These are phyloP conservation scores for Paulownia fortunei DNA, from an alignment of 257 asterid species.

Conservation along the genomic window DNA sequence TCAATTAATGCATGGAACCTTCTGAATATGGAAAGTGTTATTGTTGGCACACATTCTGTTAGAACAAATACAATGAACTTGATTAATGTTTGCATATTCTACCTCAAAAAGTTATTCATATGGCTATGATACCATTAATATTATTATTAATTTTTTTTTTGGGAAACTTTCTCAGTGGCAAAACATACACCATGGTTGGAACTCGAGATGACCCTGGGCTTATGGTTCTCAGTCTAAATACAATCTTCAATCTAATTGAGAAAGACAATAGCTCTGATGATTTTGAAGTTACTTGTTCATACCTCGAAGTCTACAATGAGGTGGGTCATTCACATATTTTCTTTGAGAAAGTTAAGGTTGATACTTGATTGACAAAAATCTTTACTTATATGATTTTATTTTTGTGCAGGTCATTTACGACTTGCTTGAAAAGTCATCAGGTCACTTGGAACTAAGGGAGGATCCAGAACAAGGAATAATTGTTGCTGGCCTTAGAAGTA, in stretches of 20 bases:
- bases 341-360: slow-evolving; percentile 10
- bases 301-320: slow-evolving; percentile 98
- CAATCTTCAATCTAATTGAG: slow-evolving; percentile 79
- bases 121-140: slow-evolving; percentile 18
- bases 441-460: slow-evolving; percentile 94
- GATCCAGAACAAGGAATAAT: slow-evolving; percentile 91
- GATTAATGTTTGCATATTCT: slow-evolving; percentile 19
- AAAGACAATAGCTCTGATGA: slow-evolving; percentile 68
- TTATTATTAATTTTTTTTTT: background rate
- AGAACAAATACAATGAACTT: slow-evolving; percentile 17
- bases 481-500: slow-evolving; percentile 92
- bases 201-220: slow-evolving; percentile 92
- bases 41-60: slow-evolving; percentile 5
- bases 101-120: background rate
- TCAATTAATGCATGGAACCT: background rate
- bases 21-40: slow-evolving; percentile 2
- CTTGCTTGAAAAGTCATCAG: slow-evolving; percentile 89
- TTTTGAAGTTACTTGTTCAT: slow-evolving; percentile 87
- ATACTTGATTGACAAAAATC: slow-evolving; percentile 13
- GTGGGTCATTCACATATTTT: slow-evolving; percentile 44
- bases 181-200: slow-evolving; percentile 97
- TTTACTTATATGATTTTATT: slow-evolving; percentile 30
- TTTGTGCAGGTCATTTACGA: slow-evolving; percentile 85
- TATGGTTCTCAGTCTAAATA: slow-evolving; percentile 93
- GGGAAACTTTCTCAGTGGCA: slow-evolving; percentile 63